Percentiles rank a stretch among this genome's conserved stretches.
phyloP scores from a whole-genome alignment of 169 alveolate species.

The Eimeria necatrix region DNA sequence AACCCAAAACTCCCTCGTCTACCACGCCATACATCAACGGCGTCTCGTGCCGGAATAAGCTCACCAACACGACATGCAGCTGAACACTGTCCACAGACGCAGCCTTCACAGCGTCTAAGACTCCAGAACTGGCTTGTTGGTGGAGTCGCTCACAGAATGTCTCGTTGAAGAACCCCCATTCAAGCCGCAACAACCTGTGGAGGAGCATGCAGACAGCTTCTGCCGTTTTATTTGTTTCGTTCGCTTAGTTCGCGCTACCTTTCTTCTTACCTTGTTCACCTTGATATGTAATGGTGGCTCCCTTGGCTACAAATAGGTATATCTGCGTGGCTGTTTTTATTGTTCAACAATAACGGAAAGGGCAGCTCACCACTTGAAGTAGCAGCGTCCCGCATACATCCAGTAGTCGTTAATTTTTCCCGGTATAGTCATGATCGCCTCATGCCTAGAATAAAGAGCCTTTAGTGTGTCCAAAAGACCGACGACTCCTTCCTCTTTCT shows the following conservation, averaged over 20 bases:
- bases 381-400: slow-evolving; percentile 38
- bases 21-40: slow-evolving; percentile 9
- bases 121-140: background rate
- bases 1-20: background rate
- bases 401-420: slow-evolving; percentile 47
- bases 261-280: background rate
- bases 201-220: background rate
- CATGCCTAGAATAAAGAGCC: background rate
- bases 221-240: too few species aligned
- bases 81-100: background rate
- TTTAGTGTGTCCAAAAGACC: background rate
- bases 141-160: slow-evolving; percentile 51
- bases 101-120: background rate
- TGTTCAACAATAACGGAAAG: background rate
- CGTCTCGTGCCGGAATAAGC: background rate
- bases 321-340: background rate
- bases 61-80: slow-evolving; percentile 2
- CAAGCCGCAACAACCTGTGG: slow-evolving; percentile 17
- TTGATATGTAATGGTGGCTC: background rate
- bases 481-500: background rate
- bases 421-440: background rate
- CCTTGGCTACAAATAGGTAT: background rate
- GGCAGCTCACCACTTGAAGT: slow-evolving; percentile 31
- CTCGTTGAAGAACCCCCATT: background rate
- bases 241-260: background rate